Evolutionary conservation across 139 green algal species (phyloP).

Genomic region (Tetradesmus obliquus): DNA sequence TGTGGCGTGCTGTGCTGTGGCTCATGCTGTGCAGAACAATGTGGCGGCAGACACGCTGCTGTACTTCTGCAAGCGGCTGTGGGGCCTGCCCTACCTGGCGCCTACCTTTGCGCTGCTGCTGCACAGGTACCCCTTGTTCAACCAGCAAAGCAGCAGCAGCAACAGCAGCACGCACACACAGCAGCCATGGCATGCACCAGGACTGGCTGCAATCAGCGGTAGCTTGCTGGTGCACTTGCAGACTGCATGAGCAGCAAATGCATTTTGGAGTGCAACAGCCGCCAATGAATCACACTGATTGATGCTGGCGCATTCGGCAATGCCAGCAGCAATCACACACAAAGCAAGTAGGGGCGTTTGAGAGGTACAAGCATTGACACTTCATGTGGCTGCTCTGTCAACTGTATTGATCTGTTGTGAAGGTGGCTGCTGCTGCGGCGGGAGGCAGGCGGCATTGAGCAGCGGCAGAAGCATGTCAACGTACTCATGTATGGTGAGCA

Average conservation of each 20-base stretch:
- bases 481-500: slow-evolving; percentile 77
- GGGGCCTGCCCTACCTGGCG: slow-evolving; percentile 78
- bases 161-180: neutral
- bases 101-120: slow-evolving; percentile 84
- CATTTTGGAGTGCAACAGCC: neutral
- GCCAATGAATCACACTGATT: too few relatives aligned
- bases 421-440: slow-evolving; percentile 75
- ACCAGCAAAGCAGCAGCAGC: neutral
- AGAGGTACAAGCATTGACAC: too few relatives aligned
- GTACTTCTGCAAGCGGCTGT: slow-evolving; percentile 77
- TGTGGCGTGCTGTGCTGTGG: slow-evolving; percentile 1
- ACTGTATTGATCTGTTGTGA: neutral
- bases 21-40: slow-evolving; percentile 20
- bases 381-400: neutral
- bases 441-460: slow-evolving; percentile 65
- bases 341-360: too few relatives aligned
- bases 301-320: neutral
- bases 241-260: neutral
- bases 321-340: neutral
- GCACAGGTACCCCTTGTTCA: slow-evolving; percentile 49
- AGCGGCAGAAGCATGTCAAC: slow-evolving; percentile 83
- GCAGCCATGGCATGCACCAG: neutral
- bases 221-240: neutral
- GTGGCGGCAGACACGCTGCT: slow-evolving; percentile 64
- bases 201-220: neutral